These are phyloP conservation scores for Pancytospora epiphaga DNA, from an alignment of 371 early-diverging fungal genomes.

Conservation along the genomic window DNA sequence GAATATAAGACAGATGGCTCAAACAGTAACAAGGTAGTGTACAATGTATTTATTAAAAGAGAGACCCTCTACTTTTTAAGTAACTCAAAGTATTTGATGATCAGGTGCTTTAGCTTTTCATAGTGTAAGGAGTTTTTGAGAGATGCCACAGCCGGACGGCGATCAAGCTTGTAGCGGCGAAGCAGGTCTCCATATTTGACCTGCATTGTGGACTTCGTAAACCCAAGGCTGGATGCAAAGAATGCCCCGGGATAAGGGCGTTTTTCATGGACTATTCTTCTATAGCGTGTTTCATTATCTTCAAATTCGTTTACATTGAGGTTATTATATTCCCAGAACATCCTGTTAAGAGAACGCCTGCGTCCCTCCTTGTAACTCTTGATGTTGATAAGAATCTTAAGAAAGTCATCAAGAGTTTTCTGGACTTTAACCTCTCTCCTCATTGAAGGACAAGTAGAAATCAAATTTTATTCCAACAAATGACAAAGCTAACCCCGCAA, in stretches of 20 bases:
- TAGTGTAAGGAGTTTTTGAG: conserved; percentile 47
- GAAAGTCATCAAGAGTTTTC: conserved; percentile 8
- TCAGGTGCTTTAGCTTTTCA: conserved; percentile 56
- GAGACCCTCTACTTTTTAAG: conserved; percentile 45
- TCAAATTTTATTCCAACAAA: too few species aligned
- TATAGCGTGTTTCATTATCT: conserved; percentile 23
- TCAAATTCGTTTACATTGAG: conserved; percentile 32
- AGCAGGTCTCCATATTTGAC: conserved; percentile 47
- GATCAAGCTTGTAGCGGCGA: conserved; percentile 40
- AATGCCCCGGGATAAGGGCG: conserved; percentile 35
- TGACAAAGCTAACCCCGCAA: too few species aligned
- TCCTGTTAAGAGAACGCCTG: conserved; percentile 11
- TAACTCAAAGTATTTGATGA: conserved; percentile 12
- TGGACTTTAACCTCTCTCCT: background rate
- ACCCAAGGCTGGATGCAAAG: conserved; percentile 41
- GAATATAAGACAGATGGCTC: too few species aligned
- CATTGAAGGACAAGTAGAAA: too few species aligned
- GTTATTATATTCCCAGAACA: conserved; percentile 31
- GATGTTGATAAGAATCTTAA: conserved; percentile 23
- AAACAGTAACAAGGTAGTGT: too few species aligned
- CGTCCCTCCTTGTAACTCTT: conserved; percentile 17
- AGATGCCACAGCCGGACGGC: conserved; percentile 38
- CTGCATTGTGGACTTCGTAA: conserved; percentile 49
- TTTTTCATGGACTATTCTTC: conserved; percentile 21
- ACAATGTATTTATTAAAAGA: too few species aligned